Conservation (phyloP, 176 grass and related monocot species). For the Pharus latifolius region DNA sequence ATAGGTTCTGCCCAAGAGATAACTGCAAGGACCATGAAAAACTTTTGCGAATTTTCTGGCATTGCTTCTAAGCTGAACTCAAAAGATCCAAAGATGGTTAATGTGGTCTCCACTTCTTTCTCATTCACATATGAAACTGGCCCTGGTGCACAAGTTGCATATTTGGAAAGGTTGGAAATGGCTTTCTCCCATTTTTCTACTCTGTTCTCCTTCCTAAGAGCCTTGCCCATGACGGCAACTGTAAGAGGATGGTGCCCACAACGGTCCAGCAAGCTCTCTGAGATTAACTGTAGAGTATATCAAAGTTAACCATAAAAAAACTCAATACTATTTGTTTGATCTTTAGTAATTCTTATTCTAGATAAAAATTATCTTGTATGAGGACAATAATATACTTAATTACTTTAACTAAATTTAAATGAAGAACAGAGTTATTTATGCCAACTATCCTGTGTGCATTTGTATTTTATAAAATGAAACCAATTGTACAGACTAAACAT, state of each 20-base stretch:
- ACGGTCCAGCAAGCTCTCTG: constrained; percentile 45
- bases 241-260: constrained; percentile 79
- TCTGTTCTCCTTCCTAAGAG: constrained; percentile 69
- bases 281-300: constrained; percentile 24
- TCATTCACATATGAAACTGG: constrained; percentile 80
- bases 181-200: constrained; percentile 72
- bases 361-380: background rate
- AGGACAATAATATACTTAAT: background rate
- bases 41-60: constrained; percentile 54
- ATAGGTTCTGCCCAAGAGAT: constrained; percentile 70
- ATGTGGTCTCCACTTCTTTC: constrained; percentile 68
- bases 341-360: background rate
- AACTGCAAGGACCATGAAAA: constrained; percentile 55
- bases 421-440: background rate
- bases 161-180: constrained; percentile 61
- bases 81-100: constrained; percentile 83
- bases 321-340: background rate
- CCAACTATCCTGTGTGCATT: background rate
- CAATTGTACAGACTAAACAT: background rate
- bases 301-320: background rate
- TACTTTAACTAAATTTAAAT: background rate
- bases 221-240: constrained; percentile 79
- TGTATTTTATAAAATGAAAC: too few relatives aligned
- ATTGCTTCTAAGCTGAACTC: constrained; percentile 86
- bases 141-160: constrained; percentile 63